Base-by-base conservation (phyloP, 2,329 filamentous ascomycete species). In the Amphichorda felina region DNA sequence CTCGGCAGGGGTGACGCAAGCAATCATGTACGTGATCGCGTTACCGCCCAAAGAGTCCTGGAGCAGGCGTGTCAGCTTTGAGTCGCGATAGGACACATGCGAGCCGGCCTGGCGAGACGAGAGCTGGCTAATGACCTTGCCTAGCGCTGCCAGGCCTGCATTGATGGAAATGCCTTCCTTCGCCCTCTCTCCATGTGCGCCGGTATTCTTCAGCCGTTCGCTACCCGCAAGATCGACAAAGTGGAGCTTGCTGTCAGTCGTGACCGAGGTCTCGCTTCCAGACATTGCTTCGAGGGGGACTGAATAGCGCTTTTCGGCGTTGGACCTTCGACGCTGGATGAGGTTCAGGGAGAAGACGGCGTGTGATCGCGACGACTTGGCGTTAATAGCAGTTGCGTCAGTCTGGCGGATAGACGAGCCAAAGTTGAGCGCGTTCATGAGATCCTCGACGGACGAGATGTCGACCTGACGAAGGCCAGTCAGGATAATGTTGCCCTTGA, bases 1-100 rank as follows among this genome's bases (percentile, higher is more conserved):
- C 54, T 95, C 88, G 11, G 89, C 86, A 0, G 88, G 89, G 1
- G 89, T 98, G 21, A 98, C 88, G 60, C 91, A 98, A 8, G 91
- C 91, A 61, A 98, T 91, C 91, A 98, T 96, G 62, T 96, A 98
- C 1, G 91, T 98, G 53, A 95, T 94, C 25, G 91, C 91, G 54
- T 94, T 96, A 4, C 91, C 91, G 38, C 91, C 91, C 5, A 98
- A 70, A 0, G 91, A 98, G 59, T 98, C 91, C 64, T 98, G 91
- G 14, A 98, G 73, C 17, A 98, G 69, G 40, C 91, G 81, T 9
- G 91, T 98, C 47, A 98, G 76, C 55, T 87, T 88, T n/a, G 91
- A 96, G 61, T 98, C 91, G 43, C 91, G 85, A 56, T 98, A 98
- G 2, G 91, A 98, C 38, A 98, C 88, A 59, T 96, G 87, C 4